Conservation (phyloP, 148 eudicot species). For the Cornus controversa region DNA sequence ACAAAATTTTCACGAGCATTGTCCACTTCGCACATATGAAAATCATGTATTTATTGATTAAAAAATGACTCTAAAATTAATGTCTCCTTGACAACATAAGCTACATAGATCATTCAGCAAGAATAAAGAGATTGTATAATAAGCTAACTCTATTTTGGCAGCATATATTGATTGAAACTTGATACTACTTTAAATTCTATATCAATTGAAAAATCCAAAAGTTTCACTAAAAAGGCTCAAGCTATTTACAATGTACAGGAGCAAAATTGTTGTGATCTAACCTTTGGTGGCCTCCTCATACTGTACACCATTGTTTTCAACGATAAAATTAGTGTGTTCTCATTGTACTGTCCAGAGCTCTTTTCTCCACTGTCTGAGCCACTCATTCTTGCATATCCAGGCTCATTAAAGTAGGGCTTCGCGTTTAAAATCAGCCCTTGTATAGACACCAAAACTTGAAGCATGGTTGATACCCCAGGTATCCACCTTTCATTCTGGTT, state of each 20-base stretch:
- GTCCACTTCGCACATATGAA: not conserved
- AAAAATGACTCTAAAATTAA: too few relatives aligned
- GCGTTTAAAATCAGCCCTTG: conserved; percentile 82
- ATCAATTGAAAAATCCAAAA: not conserved
- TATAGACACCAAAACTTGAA: conserved; percentile 82
- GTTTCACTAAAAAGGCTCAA: not conserved
- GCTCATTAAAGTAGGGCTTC: conserved; percentile 75
- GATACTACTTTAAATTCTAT: too few relatives aligned
- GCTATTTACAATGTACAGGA: not conserved
- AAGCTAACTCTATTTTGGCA: too few relatives aligned
- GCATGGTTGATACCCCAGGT: conserved; percentile 63
- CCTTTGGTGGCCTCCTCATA: conserved; percentile 78
- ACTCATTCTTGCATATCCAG: conserved; percentile 42
- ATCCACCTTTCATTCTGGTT: conserved; percentile 59
- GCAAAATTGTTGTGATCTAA: conserved; percentile 16
- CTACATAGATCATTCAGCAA: not conserved
- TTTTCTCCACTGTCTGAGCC: conserved; percentile 37
- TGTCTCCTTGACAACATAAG: not conserved
- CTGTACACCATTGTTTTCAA: conserved; percentile 72
- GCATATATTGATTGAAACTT: too few relatives aligned
- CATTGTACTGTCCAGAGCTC: conserved; percentile 49
- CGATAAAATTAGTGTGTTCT: conserved; percentile 47
- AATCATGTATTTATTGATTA: not conserved
- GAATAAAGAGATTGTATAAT: not conserved
- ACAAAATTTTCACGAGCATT: not conserved